A percentile compares a stretch with the other conserved stretches of the same genome.
Conservation (phyloP, 352 stramenopile genomes). For the Plasmopara viticola region DNA sequence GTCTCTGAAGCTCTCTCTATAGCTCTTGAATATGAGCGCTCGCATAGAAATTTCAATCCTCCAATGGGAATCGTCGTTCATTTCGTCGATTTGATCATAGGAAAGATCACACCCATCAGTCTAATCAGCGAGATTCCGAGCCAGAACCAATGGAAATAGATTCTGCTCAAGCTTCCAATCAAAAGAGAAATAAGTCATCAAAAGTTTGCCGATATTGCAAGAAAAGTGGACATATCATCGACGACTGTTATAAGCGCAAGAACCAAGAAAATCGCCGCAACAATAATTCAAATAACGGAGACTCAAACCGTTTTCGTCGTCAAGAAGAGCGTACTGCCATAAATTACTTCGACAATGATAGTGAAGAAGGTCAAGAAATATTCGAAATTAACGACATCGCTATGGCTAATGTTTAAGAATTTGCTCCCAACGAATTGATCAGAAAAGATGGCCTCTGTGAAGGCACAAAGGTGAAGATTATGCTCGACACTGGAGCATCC, state of each 20-base stretch:
- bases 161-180: neutral
- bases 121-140: neutral
- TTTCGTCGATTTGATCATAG: too few species aligned
- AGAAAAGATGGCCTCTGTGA: conserved; percentile 5
- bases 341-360: neutral
- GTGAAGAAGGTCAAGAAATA: neutral
- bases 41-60: neutral
- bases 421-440: conserved; percentile 8
- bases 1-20: neutral
- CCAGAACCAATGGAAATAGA: neutral
- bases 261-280: too few species aligned
- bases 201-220: neutral
- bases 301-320: too few species aligned
- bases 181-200: neutral
- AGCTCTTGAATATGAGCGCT: neutral
- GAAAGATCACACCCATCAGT: too few species aligned
- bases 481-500: conserved; percentile 15
- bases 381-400: too few species aligned
- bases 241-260: neutral
- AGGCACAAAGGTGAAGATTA: conserved; percentile 11
- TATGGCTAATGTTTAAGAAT: neutral
- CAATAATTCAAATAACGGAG: neutral
- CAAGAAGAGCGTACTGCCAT: neutral
- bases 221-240: neutral
- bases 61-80: neutral